These are phyloP conservation scores for Thymus quinquecostatus DNA, from an alignment of 257 asterid species.

Conservation along the genomic window DNA sequence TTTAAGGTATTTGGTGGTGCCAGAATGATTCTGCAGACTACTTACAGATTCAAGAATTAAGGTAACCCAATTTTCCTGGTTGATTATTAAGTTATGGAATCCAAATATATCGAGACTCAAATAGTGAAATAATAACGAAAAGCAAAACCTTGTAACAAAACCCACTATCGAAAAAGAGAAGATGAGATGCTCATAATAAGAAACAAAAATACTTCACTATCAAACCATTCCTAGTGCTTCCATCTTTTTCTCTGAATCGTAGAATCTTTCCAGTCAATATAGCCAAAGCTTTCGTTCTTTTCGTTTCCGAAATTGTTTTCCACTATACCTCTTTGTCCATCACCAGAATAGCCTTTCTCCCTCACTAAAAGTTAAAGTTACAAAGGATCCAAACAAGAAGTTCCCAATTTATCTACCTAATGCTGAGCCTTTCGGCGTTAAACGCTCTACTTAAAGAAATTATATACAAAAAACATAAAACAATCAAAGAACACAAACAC, in stretches of 20 bases:
- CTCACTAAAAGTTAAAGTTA: slow-evolving; percentile 29
- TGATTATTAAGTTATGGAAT: slow-evolving; percentile 5
- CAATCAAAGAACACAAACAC: background rate
- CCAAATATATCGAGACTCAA: background rate
- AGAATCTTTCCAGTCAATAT: slow-evolving; percentile 28
- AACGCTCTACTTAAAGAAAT: slow-evolving; percentile 15
- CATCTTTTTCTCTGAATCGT: slow-evolving; percentile 20
- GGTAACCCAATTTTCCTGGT: background rate
- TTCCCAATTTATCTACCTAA: slow-evolving; percentile 15
- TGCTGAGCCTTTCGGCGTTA: slow-evolving; percentile 8
- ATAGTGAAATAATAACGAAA: background rate
- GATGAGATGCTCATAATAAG: slow-evolving; percentile 28
- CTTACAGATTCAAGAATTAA: background rate
- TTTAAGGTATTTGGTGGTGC: background rate
- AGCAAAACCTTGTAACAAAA: background rate
- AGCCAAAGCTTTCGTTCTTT: slow-evolving; percentile 5
- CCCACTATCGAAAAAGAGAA: slow-evolving; percentile 25
- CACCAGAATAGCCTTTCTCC: slow-evolving; percentile 19
- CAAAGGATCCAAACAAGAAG: slow-evolving; percentile 23
- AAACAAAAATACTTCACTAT: background rate
- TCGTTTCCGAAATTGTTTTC: slow-evolving; percentile 18
- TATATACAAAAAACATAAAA: slow-evolving; percentile 10
- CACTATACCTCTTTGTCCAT: slow-evolving; percentile 20
- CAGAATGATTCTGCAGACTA: background rate
- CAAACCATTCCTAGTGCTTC: slow-evolving; percentile 32